phyloP scores from a whole-genome alignment of 1,284 basidiomycete species.

The Apiotrichum sp. region DNA sequence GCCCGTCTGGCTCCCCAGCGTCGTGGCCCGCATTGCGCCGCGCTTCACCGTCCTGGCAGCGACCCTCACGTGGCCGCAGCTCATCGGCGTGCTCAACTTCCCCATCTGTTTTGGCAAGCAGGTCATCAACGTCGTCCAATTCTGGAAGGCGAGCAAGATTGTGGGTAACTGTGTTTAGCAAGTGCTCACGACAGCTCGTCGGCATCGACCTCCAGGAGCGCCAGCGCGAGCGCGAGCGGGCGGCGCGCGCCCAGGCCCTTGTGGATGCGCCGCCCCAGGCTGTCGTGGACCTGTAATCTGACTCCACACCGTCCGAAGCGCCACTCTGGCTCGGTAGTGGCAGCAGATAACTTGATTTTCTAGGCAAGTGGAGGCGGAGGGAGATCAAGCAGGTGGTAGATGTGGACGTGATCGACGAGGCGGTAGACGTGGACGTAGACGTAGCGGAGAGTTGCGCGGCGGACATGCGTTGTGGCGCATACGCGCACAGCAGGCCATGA shows the following conservation, averaged over 20 bases:
- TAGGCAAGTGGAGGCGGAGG: too few relatives aligned
- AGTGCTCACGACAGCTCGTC: constrained; percentile 53
- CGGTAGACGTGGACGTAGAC: too few relatives aligned
- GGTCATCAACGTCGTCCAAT: constrained; percentile 89
- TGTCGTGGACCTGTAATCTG: too few relatives aligned
- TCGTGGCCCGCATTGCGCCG: constrained; percentile 20
- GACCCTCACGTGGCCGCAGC: constrained; percentile 67
- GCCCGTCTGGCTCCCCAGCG: constrained; percentile 22
- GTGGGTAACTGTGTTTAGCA: constrained; percentile 25
- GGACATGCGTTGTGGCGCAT: too few relatives aligned
- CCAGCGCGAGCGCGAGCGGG: constrained; percentile 54
- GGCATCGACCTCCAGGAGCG: constrained; percentile 82
- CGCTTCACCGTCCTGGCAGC: constrained; percentile 30
- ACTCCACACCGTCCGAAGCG: too few relatives aligned
- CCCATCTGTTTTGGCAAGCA: constrained; percentile 82
- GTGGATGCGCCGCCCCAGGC: background rate
- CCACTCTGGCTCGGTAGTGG: too few relatives aligned
- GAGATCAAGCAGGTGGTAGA: too few relatives aligned
- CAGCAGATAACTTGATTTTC: too few relatives aligned
- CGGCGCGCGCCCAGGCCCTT: too few relatives aligned
- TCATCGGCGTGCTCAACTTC: constrained; percentile 61
- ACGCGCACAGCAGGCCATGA: too few relatives aligned
- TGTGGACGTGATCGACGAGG: too few relatives aligned
- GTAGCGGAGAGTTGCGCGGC: too few relatives aligned
- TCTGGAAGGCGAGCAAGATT: constrained; percentile 98